Evolutionary conservation across 805 yeast genomes (phyloP).

Genomic region (Aciculoconidium aculeatum): DNA sequence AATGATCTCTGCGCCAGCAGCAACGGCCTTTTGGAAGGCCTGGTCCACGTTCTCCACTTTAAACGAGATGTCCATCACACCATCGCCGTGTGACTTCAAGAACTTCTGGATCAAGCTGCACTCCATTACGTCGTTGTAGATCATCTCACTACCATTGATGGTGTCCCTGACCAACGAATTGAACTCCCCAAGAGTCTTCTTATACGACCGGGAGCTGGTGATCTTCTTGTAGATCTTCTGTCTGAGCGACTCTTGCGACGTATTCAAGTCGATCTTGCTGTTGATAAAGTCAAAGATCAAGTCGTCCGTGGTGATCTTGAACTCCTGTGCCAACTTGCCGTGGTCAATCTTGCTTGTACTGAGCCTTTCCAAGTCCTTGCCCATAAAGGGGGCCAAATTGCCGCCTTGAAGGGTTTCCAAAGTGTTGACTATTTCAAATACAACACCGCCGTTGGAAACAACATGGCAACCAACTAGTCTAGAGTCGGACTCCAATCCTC

Average conservation of each 20-base stretch:
- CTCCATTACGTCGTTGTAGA: constrained; percentile 14
- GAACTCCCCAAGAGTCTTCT: constrained; percentile 7
- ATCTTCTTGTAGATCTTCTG: constrained; percentile 11
- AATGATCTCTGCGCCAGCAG: constrained; percentile 45
- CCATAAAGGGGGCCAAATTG: constrained; percentile 9
- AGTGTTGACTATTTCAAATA: constrained; percentile 43
- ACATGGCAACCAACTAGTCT: constrained; percentile 53
- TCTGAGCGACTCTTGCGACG: constrained; percentile 4
- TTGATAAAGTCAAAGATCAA: constrained; percentile 41
- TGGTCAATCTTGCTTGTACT: constrained; percentile 16
- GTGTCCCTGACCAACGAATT: constrained; percentile 10
- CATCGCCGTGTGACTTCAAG: constrained; percentile 59
- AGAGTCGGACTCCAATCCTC: constrained; percentile 66
- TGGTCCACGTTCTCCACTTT: constrained; percentile 46
- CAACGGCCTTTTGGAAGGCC: constrained; percentile 42
- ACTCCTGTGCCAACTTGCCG: not conserved
- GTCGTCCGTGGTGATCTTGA: constrained; percentile 10
- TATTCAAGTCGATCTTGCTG: constrained; percentile 9
- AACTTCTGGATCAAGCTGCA: constrained; percentile 17
- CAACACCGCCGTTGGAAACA: constrained; percentile 48
- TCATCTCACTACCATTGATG: constrained; percentile 12
- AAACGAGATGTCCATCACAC: constrained; percentile 73
- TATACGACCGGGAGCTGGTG: constrained; percentile 9
- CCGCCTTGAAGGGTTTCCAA: constrained; percentile 23
- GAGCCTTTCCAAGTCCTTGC: constrained; percentile 12